These are phyloP conservation scores for Tillandsia fasciculata DNA, from an alignment of 176 grass and related monocot genomes.

Conservation along the genomic window DNA sequence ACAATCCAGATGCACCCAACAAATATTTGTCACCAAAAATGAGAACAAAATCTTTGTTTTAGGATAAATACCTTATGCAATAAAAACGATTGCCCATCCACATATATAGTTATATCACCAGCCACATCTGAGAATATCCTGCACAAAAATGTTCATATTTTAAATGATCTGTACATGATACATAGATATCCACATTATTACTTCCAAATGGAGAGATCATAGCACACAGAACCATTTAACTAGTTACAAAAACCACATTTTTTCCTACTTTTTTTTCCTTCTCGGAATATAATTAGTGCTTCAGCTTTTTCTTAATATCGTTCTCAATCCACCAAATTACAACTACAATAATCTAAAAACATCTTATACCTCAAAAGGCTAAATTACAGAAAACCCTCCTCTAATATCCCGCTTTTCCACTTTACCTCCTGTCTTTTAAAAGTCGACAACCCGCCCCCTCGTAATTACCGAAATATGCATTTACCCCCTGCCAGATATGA, in stretches of 20 bases:
- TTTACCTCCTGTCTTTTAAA: no score
- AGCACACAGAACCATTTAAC: conserved; percentile 12
- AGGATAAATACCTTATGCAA: conserved; percentile 68
- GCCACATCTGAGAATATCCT: conserved; percentile 98
- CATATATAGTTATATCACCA: conserved; percentile 66
- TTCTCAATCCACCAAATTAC: no score
- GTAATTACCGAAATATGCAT: no score
- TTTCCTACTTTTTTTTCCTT: conserved; percentile 1
- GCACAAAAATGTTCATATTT: conserved; percentile 20
- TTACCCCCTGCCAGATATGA: no score
- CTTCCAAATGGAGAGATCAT: conserved; percentile 4
- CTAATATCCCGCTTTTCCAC: no score
- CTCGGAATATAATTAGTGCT: no score
- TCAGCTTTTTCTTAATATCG: no score
- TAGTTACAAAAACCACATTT: conserved; percentile 2
- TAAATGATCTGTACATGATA: background rate
- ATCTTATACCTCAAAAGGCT: no score
- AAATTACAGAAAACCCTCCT: no score
- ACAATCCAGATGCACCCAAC: no score
- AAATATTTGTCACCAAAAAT: background rate
- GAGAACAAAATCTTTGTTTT: conserved; percentile 2
- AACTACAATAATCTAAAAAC: background rate
- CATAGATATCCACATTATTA: background rate
- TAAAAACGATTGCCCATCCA: conserved; percentile 73
- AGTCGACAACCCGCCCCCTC: no score